A percentile compares a stretch with the other conserved stretches of the same genome.
These are phyloP conservation scores for Sphaerulina musiva DNA, from an alignment of 2,329 filamentous ascomycete genomes.

Conservation along the genomic window DNA sequence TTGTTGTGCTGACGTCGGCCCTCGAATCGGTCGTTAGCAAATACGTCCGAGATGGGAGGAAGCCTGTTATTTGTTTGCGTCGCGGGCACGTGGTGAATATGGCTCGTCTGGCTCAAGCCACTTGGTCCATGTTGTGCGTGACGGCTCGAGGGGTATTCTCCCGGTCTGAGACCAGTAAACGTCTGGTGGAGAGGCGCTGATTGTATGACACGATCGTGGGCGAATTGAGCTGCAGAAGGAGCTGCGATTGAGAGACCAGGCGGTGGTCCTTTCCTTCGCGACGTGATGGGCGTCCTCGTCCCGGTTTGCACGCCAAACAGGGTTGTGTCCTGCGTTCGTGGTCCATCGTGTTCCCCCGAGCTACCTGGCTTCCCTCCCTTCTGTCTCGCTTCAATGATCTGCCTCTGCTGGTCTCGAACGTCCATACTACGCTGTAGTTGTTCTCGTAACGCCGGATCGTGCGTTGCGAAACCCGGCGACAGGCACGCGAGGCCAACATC, in stretches of 20 bases:
- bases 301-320: conserved; percentile 39
- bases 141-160: conserved; percentile 37
- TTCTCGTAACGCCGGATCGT: conserved; percentile 94
- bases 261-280: conserved; percentile 68
- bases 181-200: conserved; percentile 91
- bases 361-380: conserved; percentile 63
- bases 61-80: conserved; percentile 86
- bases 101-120: conserved; percentile 73
- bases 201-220: conserved; percentile 90
- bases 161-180: conserved; percentile 83
- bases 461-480: conserved; percentile 90
- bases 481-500: conserved; percentile 91
- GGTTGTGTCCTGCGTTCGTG: conserved; percentile 35
- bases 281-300: conserved; percentile 66
- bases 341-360: conserved; percentile 29
- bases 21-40: conserved; percentile 66
- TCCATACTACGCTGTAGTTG: conserved; percentile 90
- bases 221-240: conserved; percentile 84
- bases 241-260: conserved; percentile 92
- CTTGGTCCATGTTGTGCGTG: conserved; percentile 67
- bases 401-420: conserved; percentile 86
- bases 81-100: conserved; percentile 84
- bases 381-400: conserved; percentile 89
- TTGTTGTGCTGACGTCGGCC: conserved; percentile 36
- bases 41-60: conserved; percentile 90